Evolutionary conservation across 2,329 filamentous ascomycete genomes (phyloP).

Genomic region (Xylariales sp.): DNA sequence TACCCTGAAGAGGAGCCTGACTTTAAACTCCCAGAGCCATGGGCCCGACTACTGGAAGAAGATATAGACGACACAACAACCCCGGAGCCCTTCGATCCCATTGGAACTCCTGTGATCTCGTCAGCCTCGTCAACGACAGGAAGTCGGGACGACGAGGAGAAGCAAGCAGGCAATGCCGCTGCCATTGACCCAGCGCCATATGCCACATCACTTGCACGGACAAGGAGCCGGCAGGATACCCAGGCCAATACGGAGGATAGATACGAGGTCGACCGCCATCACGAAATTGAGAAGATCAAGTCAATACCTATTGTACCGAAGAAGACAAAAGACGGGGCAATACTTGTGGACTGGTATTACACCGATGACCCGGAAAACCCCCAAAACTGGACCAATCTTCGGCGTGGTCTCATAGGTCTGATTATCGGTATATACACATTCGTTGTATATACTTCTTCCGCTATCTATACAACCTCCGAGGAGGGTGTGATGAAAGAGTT

Average conservation of each 20-base stretch:
- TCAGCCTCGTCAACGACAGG: constrained; percentile 12
- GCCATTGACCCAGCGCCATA: constrained; percentile 13
- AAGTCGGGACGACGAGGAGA: constrained; percentile 19
- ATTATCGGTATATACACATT: constrained; percentile 55
- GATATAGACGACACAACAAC: constrained; percentile 1
- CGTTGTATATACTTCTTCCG: constrained; percentile 48
- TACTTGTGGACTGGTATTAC: constrained; percentile 32
- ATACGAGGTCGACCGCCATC: constrained; percentile 19
- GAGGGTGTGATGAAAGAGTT: constrained; percentile 48
- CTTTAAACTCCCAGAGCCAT: constrained; percentile 18
- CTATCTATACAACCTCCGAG: constrained; percentile 44
- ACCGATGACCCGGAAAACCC: constrained; percentile 52
- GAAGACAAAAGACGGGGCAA: constrained; percentile 23
- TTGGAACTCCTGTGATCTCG: constrained; percentile 11
- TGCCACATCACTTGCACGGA: constrained; percentile 14
- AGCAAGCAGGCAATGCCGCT: constrained; percentile 13
- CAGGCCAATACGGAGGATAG: constrained; percentile 19
- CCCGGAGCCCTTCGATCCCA: background rate
- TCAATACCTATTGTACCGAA: constrained; percentile 24
- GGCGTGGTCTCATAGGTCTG: constrained; percentile 35
- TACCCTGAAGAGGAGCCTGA: constrained; percentile 18
- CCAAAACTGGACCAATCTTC: constrained; percentile 46
- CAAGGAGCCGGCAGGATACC: constrained; percentile 20
- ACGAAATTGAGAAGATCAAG: constrained; percentile 22
- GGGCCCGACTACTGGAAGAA: constrained; percentile 11